Evolutionary conservation across 2,329 filamentous ascomycete species (phyloP).

Genomic region (Ciborinia camelliae): DNA sequence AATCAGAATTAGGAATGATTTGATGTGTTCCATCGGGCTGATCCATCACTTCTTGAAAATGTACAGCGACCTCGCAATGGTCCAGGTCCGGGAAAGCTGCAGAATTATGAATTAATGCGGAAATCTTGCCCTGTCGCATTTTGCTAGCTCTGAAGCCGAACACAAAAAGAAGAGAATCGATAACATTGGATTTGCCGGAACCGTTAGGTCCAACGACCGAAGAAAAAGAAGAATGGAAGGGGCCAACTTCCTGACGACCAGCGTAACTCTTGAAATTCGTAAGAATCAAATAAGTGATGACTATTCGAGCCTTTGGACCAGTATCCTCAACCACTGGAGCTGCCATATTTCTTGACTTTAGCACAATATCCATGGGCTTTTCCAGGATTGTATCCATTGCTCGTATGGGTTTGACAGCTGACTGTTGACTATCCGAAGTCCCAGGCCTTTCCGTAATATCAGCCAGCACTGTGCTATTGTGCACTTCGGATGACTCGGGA

Average conservation of each 20-base stretch:
- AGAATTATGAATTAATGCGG: slow-evolving; percentile 95
- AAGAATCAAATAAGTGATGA: slow-evolving; percentile 87
- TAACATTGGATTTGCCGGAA: slow-evolving; percentile 98
- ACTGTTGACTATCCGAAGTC: slow-evolving; percentile 47
- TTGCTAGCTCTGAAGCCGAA: slow-evolving; percentile 99
- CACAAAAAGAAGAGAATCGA: slow-evolving; percentile 96
- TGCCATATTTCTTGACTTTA: slow-evolving; percentile 74
- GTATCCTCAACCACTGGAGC: slow-evolving; percentile 68
- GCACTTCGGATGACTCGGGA: slow-evolving; percentile 51
- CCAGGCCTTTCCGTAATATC: slow-evolving; percentile 67
- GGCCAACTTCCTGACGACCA: slow-evolving; percentile 88
- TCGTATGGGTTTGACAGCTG: slow-evolving; percentile 66
- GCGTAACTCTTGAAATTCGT: slow-evolving; percentile 99
- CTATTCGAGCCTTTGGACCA: slow-evolving; percentile 78
- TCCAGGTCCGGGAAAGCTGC: slow-evolving; percentile 81
- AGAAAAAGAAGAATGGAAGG: slow-evolving; percentile 95
- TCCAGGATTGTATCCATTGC: slow-evolving; percentile 76
- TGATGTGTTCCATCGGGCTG: slow-evolving; percentile 70
- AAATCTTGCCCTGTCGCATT: slow-evolving; percentile 98
- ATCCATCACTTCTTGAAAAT: slow-evolving; percentile 95
- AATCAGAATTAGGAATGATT: slow-evolving; percentile 75
- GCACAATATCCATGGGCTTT: slow-evolving; percentile 88
- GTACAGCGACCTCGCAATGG: slow-evolving; percentile 91
- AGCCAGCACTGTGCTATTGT: slow-evolving; percentile 56
- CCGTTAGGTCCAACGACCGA: slow-evolving; percentile 97